Base-by-base conservation (phyloP, 257 asterid genomes). In the Gentiana macrophylla region DNA sequence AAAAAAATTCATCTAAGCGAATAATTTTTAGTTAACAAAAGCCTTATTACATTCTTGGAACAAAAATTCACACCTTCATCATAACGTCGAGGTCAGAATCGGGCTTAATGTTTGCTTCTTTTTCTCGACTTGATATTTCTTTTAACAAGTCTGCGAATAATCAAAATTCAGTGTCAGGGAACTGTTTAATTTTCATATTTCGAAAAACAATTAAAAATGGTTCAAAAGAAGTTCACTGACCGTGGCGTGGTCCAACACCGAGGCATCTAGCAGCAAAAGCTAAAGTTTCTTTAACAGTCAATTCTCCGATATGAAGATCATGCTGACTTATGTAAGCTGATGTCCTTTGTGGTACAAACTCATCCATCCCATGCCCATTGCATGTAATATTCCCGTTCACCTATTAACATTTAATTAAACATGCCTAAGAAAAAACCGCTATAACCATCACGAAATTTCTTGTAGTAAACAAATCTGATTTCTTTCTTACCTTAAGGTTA, bases 181-280 rank as follows among this genome's bases (percentile, higher is more conserved):
- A 35, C 35, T 32, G 2, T 6, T 32, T 2, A 6, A 43, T 12
- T 10, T 13, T 41, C 4, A 4, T 3, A 41, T 41, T 41, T 32
- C 2, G 0, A 10, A 41, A 41, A 41, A 41, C 2, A 7, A 41
- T 41, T 10, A 2, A 5, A 41, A 41, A 41, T 7, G 46, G 46
- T 69, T 55, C 84, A 50, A 4, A 1, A 32, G 35, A 43, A 43
- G 15, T 49, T 9, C 56, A 34, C 76, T 56, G 24, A 83, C 93
- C 84, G n/a, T 70, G 70, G 48, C 78, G 75, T 46, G 76, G 71
- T 66, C 86, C 94, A 55, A 81, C 81, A 15, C 94, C 94, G 65
- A 79, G 94, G 57, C 83, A 81, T 72, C 86, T 77, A 2, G 90
- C 90, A 4, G 94, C 79, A 55, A 81, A 84, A 3, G 82, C 83